Base-by-base conservation (phyloP, 78 protist genomes). In the Dictyostelium intermedium region DNA sequence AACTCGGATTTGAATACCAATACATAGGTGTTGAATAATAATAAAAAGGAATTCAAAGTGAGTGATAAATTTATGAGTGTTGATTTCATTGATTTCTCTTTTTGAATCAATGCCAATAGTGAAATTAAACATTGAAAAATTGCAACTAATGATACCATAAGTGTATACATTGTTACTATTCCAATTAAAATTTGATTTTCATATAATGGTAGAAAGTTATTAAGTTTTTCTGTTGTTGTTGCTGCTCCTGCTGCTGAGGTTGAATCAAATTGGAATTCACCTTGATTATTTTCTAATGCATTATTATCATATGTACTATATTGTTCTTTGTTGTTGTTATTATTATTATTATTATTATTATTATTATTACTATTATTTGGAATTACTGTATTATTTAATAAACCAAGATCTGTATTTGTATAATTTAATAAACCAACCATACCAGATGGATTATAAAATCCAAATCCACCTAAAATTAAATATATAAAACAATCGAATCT, bases 401-500 rank as follows among this genome's bases (percentile, higher is more conserved):
- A 20, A 56, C 66, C 66, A 20, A 56, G 9, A 20, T 56, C 66
- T 27, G 39, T 11, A 11, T 66, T 25, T 27, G 16, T 4, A 23
- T n/a, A 85, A 20, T 85, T 85, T 16, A 73, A 50, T 39, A 74
- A 20, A 27, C 14, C 10, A 5, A 85, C 4, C 83, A 85, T 50
- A 13, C 70, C 50, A 8, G 25, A 47, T 85, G 91, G 83, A 11
- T 39, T 45, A 7, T n/a, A 20, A 73, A 85, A 50, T 7, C 91
- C 91, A 60, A 43, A 10, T 20, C 76, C 61, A 18, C 69, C 82
- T 18, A 85, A 32, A 43, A 85, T n/a, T 20, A 70, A 20, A 73
- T 85, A 73, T 53, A 85, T 25, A 11, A 85, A 32, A 32, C 72
- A 60, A 45, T 85, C 83, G 39, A 85, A 85, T 85, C 91, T 85